These are phyloP conservation scores for Jasminum sambac DNA, from an alignment of 257 asterid species.

Conservation along the genomic window DNA sequence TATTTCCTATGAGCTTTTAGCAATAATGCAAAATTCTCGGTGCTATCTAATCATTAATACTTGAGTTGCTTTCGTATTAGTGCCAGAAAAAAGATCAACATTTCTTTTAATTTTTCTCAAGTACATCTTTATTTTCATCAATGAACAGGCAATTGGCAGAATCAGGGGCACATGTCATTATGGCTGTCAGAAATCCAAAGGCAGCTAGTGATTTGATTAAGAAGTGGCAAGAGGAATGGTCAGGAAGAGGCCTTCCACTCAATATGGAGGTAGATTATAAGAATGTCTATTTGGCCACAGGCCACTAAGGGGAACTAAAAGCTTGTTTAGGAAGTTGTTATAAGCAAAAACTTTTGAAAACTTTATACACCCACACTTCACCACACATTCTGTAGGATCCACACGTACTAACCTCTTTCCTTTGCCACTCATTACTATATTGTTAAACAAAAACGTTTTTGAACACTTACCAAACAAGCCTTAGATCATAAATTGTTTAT, in stretches of 20 bases:
- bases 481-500: no score
- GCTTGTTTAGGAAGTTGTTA: no score
- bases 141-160: conserved; percentile 79
- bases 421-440: no score
- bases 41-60: background rate
- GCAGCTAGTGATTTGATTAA: conserved; percentile 72
- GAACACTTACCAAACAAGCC: no score
- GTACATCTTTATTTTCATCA: conserved; percentile 19
- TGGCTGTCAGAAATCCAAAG: conserved; percentile 89
- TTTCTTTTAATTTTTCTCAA: conserved; percentile 8
- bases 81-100: background rate
- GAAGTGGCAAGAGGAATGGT: conserved; percentile 84
- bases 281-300: no score
- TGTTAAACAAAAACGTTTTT: no score
- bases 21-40: background rate
- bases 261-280: conserved; percentile 68
- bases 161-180: conserved; percentile 90
- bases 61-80: background rate
- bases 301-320: no score
- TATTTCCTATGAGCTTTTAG: background rate
- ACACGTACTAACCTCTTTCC: no score
- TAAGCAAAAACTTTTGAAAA: no score
- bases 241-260: conserved; percentile 83
- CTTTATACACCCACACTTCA: no score
- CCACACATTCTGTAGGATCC: no score